Conservation (phyloP, 345 rosid genomes). For the Draba incana region DNA sequence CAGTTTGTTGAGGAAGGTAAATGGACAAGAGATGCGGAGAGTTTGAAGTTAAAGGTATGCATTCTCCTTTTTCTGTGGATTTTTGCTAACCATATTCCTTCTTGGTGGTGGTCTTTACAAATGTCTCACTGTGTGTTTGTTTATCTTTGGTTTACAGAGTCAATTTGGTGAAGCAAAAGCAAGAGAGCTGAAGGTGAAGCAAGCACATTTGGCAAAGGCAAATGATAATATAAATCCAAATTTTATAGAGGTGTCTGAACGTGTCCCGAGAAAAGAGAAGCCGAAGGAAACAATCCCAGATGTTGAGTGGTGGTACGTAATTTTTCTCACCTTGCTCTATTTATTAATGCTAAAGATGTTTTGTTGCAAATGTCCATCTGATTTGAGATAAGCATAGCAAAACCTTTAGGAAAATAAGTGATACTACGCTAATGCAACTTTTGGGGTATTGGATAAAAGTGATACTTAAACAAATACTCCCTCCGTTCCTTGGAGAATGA, state of each 20-base stretch:
- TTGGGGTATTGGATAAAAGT: not conserved
- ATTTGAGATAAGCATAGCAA: conserved; percentile 3
- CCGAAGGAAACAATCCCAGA: conserved; percentile 82
- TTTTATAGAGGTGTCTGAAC: conserved; percentile 87
- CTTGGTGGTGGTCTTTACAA: conserved; percentile 27
- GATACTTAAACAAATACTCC: not conserved
- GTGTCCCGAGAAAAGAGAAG: conserved; percentile 76
- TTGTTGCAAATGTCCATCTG: conserved; percentile 9
- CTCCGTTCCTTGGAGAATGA: too few species aligned
- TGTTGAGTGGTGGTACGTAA: conserved; percentile 93
- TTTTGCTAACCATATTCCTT: not conserved
- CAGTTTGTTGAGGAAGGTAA: conserved; percentile 99
- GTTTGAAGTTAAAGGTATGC: conserved; percentile 71
- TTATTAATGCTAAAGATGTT: conserved; percentile 17
- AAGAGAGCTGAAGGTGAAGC: conserved; percentile 87
- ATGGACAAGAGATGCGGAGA: conserved; percentile 96
- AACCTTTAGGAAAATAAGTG: conserved; percentile 20
- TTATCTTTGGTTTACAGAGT: conserved; percentile 51
- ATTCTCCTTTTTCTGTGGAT: not conserved
- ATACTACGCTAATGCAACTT: not conserved
- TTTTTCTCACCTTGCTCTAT: conserved; percentile 16
- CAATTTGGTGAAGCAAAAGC: conserved; percentile 97
- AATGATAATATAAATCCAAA: conserved; percentile 93
- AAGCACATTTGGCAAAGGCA: conserved; percentile 87
- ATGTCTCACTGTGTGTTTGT: conserved; percentile 24